These are phyloP conservation scores for Sclerotinia sclerotiorum DNA, from an alignment of 2,329 filamentous ascomycete genomes.

Conservation along the genomic window DNA sequence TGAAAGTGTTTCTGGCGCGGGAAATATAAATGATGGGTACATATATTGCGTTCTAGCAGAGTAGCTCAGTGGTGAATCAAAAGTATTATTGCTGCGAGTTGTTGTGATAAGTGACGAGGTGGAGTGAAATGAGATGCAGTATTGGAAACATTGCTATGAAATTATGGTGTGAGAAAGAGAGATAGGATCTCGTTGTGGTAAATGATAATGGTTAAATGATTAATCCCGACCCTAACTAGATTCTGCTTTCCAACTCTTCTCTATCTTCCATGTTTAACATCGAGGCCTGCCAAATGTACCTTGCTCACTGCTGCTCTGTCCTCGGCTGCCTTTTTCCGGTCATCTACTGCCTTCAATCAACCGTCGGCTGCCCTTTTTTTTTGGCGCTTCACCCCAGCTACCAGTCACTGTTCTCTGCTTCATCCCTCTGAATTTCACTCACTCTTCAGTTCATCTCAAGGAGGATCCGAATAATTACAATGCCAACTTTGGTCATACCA, in stretches of 20 bases:
- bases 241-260: neutral
- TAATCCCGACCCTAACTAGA: neutral
- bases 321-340: neutral
- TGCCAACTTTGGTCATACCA: too few relatives aligned
- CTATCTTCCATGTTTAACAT: neutral
- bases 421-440: too few relatives aligned
- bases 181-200: neutral
- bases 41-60: too few relatives aligned
- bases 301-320: neutral
- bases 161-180: too few relatives aligned
- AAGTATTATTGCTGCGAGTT: too few relatives aligned
- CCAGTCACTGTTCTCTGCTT: rapidly evolving
- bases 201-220: neutral
- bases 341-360: neutral
- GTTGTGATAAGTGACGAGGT: too few relatives aligned
- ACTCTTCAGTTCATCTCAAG: neutral
- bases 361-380: neutral
- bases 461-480: neutral
- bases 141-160: too few relatives aligned
- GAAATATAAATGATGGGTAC: too few relatives aligned
- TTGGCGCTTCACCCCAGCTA: neutral
- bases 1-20: too few relatives aligned
- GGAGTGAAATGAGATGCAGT: too few relatives aligned
- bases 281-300: neutral
- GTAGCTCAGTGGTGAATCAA: too few relatives aligned